These are phyloP conservation scores for Poronia punctata DNA, from an alignment of 495 filamentous ascomycete genomes.

Conservation along the genomic window DNA sequence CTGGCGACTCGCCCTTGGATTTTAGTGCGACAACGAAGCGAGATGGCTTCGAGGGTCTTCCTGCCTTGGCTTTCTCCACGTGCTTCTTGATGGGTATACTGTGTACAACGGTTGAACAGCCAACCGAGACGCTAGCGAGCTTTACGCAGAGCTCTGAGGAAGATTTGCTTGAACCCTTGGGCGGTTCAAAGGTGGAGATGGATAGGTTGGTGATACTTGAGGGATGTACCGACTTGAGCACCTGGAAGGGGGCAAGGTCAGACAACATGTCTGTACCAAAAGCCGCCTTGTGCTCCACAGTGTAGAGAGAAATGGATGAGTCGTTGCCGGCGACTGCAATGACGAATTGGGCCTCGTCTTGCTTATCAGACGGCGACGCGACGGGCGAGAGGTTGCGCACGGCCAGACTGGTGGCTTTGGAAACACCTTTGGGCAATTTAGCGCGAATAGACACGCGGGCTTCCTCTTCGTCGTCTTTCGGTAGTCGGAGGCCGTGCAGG, in stretches of 20 bases:
- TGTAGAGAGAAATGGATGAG: conserved; percentile 69
- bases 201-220: conserved; percentile 77
- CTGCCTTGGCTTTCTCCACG: conserved; percentile 37
- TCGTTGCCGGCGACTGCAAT: conserved; percentile 81
- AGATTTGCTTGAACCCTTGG: conserved; percentile 33
- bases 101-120: conserved; percentile 79
- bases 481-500: conserved; percentile 46
- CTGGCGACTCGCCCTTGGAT: conserved; percentile 40
- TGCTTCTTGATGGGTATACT: conserved; percentile 60
- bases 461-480: conserved; percentile 29
- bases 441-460: conserved; percentile 36
- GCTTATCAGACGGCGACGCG: conserved; percentile 31
- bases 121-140: conserved; percentile 78
- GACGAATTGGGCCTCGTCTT: conserved; percentile 61
- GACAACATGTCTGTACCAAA: conserved; percentile 43
- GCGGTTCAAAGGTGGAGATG: conserved; percentile 66
- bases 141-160: conserved; percentile 56
- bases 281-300: conserved; percentile 52
- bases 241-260: conserved; percentile 54
- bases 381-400: conserved; percentile 56
- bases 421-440: conserved; percentile 35
- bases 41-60: conserved; percentile 32
- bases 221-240: conserved; percentile 67
- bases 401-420: conserved; percentile 62
- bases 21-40: conserved; percentile 66